Evolutionary conservation across 768 basidiomycete genomes (phyloP).

Genomic region (Naganishia vaughanmartiniae): DNA sequence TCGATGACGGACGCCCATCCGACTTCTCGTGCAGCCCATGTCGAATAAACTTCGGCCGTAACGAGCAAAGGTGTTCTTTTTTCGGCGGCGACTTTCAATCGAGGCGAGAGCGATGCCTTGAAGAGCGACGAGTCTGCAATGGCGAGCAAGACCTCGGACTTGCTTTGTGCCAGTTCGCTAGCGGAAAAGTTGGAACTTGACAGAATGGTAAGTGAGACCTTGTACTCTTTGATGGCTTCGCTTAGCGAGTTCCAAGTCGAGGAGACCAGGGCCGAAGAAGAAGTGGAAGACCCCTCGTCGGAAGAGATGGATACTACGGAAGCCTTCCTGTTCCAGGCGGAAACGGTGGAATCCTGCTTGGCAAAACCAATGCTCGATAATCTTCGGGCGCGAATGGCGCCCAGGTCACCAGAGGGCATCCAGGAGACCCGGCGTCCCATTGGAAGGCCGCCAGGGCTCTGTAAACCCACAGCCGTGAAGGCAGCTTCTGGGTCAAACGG

Average conservation of each 20-base stretch:
- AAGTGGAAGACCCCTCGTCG: slow-evolving; percentile 37
- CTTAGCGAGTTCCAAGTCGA: slow-evolving; percentile 48
- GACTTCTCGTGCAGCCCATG: slow-evolving; percentile 52
- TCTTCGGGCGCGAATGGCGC: slow-evolving; percentile 1
- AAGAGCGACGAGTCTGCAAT: slow-evolving; percentile 46
- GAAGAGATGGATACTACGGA: slow-evolving; percentile 42
- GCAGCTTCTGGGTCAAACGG: slow-evolving; percentile 12
- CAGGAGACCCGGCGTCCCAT: not conserved
- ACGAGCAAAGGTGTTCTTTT: slow-evolving; percentile 44
- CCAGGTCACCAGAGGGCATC: slow-evolving; percentile 22
- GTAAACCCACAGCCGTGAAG: slow-evolving; percentile 4
- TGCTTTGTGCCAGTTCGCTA: slow-evolving; percentile 40
- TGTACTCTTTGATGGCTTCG: slow-evolving; percentile 47
- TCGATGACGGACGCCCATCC: slow-evolving; percentile 52
- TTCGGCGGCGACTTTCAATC: slow-evolving; percentile 42
- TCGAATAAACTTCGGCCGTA: slow-evolving; percentile 50
- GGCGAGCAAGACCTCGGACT: slow-evolving; percentile 42
- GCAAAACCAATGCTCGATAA: slow-evolving; percentile 21
- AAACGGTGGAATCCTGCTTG: slow-evolving; percentile 29
- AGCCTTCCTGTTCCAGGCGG: slow-evolving; percentile 47
- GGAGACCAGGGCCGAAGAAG: slow-evolving; percentile 43
- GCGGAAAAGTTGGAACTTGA: slow-evolving; percentile 39
- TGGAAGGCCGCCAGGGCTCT: not conserved
- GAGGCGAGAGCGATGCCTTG: slow-evolving; percentile 44
- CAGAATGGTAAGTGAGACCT: slow-evolving; percentile 45